Evolutionary conservation across 75 land plant species (phyloP).

Genomic region (Gnetum montanum): DNA sequence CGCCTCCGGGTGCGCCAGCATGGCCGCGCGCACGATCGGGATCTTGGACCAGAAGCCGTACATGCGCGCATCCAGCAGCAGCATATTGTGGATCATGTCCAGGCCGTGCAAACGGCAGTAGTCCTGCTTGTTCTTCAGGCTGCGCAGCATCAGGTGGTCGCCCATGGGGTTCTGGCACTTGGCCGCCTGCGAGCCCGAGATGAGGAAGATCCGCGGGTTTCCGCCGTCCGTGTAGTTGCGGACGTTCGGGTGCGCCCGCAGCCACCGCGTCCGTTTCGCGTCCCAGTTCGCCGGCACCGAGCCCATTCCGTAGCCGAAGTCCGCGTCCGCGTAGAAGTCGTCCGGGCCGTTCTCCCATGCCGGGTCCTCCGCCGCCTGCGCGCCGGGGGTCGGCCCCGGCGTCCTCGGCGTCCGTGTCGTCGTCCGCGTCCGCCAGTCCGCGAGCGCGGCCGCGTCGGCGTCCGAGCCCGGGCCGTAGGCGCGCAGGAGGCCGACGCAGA

Average conservation of each 20-base stretch:
- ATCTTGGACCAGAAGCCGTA: constrained; percentile 71
- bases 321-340: neutral
- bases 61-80: constrained; percentile 51
- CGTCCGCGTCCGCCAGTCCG: no score
- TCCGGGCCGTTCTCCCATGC: constrained; percentile 1
- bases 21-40: constrained; percentile 58
- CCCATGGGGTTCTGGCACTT: constrained; percentile 66
- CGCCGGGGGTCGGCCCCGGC: no score
- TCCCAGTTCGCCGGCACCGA: constrained; percentile 53
- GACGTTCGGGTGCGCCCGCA: constrained; percentile 32
- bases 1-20: constrained; percentile 86
- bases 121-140: constrained; percentile 89
- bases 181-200: constrained; percentile 73
- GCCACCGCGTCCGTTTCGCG: constrained; percentile 51
- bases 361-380: no score
- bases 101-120: constrained; percentile 73
- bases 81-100: constrained; percentile 81
- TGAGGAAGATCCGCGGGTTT: constrained; percentile 32
- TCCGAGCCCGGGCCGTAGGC: no score
- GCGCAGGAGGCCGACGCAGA: no score
- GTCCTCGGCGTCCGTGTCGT: no score
- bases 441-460: no score
- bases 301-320: constrained; percentile 22
- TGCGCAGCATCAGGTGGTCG: constrained; percentile 73
- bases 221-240: constrained; percentile 16